These are phyloP conservation scores for Harringtonia lauricola DNA, from an alignment of 2,329 filamentous ascomycete genomes.

Conservation along the genomic window DNA sequence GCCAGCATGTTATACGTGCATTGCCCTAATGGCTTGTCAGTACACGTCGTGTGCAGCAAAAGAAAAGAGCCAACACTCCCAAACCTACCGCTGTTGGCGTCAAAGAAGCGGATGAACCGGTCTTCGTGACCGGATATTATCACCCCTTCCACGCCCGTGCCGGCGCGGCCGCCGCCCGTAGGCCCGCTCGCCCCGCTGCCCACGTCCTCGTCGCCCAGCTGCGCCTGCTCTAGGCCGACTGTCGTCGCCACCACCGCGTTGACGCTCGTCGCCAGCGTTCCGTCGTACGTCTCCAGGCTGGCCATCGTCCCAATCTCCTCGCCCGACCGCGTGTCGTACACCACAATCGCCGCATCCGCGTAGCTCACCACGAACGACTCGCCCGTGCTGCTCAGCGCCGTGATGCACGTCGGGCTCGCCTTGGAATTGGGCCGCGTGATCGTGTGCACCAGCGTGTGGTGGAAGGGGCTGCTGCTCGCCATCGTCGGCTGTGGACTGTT, in stretches of 20 bases:
- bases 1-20: conserved; percentile 99
- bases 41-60: conserved; percentile 11
- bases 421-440: conserved; percentile 59
- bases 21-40: conserved; percentile 56
- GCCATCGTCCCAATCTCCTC: conserved; percentile 91
- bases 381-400: conserved; percentile 70
- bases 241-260: conserved; percentile 88
- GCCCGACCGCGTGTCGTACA: conserved; percentile 85
- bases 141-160: conserved; percentile 77
- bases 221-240: conserved; percentile 65
- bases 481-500: conserved; percentile 82
- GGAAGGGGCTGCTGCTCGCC: conserved; percentile 75
- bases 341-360: conserved; percentile 76
- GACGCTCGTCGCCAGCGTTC: conserved; percentile 66
- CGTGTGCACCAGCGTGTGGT: conserved; percentile 78
- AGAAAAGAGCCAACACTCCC: not conserved
- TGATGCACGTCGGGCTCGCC: conserved; percentile 82
- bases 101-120: conserved; percentile 90
- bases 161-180: conserved; percentile 58
- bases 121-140: conserved; percentile 97
- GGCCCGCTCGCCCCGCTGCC: conserved; percentile 49
- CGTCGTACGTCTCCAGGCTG: conserved; percentile 87
- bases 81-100: conserved; percentile 90
- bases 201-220: conserved; percentile 63
- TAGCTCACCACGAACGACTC: conserved; percentile 91